Conservation (phyloP, 2,329 filamentous ascomycete species). For the Diaporthe citriasiana region DNA sequence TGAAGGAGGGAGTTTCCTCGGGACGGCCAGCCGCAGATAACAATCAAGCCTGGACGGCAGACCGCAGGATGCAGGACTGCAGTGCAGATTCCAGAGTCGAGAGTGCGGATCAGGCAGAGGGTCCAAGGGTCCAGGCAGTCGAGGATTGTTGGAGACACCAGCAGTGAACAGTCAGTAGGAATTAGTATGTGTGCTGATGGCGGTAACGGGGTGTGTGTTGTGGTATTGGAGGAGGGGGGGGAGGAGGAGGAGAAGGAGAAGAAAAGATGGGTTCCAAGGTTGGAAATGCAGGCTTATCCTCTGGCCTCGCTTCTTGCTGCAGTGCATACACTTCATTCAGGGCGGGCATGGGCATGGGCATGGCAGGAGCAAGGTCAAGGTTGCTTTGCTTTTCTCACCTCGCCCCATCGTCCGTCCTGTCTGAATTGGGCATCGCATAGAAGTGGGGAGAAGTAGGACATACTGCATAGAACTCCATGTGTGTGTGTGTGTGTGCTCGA, state of each 20-base stretch:
- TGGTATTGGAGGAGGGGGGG: background rate
- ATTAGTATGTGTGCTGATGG: background rate
- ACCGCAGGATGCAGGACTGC: conserved; percentile 9
- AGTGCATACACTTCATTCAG: background rate
- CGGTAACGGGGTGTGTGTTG: background rate
- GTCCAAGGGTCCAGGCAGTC: background rate
- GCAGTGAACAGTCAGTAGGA: background rate
- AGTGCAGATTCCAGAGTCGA: background rate
- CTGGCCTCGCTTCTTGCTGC: conserved; percentile 27
- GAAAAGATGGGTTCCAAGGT: conserved; percentile 2
- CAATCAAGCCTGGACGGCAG: conserved; percentile 27
- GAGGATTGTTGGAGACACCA: background rate
- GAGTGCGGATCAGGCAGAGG: too few relatives aligned
- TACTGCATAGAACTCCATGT: background rate
- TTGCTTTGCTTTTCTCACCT: conserved; percentile 7
- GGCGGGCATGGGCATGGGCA: background rate
- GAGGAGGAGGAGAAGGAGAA: background rate
- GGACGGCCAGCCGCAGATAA: conserved; percentile 32
- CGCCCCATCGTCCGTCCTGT: background rate
- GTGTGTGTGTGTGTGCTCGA: too few relatives aligned
- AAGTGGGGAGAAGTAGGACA: conserved; percentile 13
- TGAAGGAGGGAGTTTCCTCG: background rate
- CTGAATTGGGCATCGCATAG: conserved; percentile 28
- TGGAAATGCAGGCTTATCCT: conserved; percentile 27
- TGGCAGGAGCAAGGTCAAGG: conserved; percentile 23